Base-by-base conservation (phyloP, 768 basidiomycete species). In the Suillus clintonianus region DNA sequence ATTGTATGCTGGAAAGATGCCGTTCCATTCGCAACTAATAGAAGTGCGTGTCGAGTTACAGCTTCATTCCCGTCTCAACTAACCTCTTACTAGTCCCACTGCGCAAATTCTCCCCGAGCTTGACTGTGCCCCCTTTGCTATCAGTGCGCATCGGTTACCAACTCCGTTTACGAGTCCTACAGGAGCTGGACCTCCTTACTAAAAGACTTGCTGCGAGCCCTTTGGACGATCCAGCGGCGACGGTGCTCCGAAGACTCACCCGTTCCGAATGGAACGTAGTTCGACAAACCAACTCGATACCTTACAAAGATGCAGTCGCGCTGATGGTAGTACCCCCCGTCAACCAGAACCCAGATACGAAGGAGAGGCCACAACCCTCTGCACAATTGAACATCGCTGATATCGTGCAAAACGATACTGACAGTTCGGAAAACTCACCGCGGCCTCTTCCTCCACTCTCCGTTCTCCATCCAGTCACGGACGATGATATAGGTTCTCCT, bases 161-260 rank as follows among this genome's bases (percentile, higher is more conserved):
- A 27, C 78, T 94, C 11, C 90, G 91, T 51, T 73, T 90, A 15
- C 86, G 92, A 19, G 83, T 92, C 14, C 77, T 94, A 2, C 91
- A 94, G 72, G 93, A 94, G 69, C 75, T 94, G 7, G 82, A 88
- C 43, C 72, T 92, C 6, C 74, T 94, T 47, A 79, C 76, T 1
- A 81, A 83, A 14, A 73, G 71, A 8, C 71, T 89, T 51, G 73
- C 79, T 65, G 62, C 32, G 67, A 58, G 54, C 61, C 55, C 63
- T 54, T 67, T 67, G 63, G 30, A 65, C 32, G 66, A 65, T n/a
- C 47, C 62, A 59, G 65, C 78, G 68, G 53, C 72, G 67, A 77
- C 81, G 24, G 66, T 89, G 55, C 74, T 94, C 37, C 83, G 90
- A 43, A 83, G 88, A 59, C 80, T 94, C 14, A 89, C 89, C 17